These are phyloP conservation scores for Onygenales sp. DNA, from an alignment of 2,329 filamentous ascomycete species.

Conservation along the genomic window DNA sequence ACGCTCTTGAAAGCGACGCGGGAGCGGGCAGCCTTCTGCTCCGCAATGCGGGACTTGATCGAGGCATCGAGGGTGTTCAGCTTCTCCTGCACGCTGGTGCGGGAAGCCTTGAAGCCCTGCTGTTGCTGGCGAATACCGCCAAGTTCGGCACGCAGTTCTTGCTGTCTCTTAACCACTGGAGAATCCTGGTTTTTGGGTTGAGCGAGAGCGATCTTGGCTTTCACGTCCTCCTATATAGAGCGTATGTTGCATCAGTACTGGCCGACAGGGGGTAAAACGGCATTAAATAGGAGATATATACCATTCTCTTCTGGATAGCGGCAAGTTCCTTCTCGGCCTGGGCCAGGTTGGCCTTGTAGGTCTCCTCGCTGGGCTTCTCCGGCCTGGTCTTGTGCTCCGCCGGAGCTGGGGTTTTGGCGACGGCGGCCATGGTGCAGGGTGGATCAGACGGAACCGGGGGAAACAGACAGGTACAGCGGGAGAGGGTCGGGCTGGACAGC, in stretches of 20 bases:
- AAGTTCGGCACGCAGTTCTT: conserved; percentile 74
- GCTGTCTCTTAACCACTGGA: conserved; percentile 69
- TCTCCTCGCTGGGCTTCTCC: conserved; percentile 76
- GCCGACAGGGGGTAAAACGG: not conserved
- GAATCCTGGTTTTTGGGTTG: conserved; percentile 74
- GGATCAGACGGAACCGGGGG: not conserved
- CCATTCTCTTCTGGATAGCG: conserved; percentile 61
- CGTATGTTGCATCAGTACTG: not conserved
- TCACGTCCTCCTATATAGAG: conserved; percentile 66
- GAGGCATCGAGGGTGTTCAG: conserved; percentile 87
- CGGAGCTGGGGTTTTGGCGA: conserved; percentile 15
- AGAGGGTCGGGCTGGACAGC: not conserved
- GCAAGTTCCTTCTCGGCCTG: conserved; percentile 82
- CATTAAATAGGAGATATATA: conserved; percentile 29
- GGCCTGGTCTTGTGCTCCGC: conserved; percentile 50
- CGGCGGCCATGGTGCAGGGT: conserved; percentile 25
- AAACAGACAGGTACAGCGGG: not conserved
- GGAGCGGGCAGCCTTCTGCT: conserved; percentile 77
- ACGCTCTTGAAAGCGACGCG: conserved; percentile 77
- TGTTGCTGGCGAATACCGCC: conserved; percentile 81
- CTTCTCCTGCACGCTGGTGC: conserved; percentile 71
- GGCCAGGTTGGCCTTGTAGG: conserved; percentile 68
- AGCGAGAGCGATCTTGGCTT: conserved; percentile 77
- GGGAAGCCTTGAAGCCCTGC: conserved; percentile 73
- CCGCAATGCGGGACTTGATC: conserved; percentile 71